These are phyloP conservation scores for Alternaria brassicae DNA, from an alignment of 2,329 filamentous ascomycete genomes.

Conservation along the genomic window DNA sequence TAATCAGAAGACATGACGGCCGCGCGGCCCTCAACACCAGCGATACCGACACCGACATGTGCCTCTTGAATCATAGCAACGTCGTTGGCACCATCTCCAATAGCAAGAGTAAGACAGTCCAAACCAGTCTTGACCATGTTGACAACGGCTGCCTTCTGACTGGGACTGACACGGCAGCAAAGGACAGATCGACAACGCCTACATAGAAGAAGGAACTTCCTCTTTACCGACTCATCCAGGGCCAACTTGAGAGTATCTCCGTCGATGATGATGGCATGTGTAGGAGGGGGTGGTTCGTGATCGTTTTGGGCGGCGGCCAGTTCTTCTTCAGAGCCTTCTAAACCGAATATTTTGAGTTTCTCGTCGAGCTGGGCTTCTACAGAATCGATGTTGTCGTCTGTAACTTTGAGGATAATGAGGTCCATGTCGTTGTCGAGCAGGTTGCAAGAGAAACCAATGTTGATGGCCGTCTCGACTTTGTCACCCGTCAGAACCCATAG, in stretches of 20 bases:
- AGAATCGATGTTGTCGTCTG: constrained; percentile 71
- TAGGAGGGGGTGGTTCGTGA: constrained; percentile 84
- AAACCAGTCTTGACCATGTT: constrained; percentile 93
- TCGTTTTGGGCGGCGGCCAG: constrained; percentile 78
- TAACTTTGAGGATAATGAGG: constrained; percentile 84
- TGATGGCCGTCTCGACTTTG: constrained; percentile 99
- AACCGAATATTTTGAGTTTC: constrained; percentile 73
- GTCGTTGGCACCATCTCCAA: constrained; percentile 89
- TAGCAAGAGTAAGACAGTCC: constrained; percentile 93
- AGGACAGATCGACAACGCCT: constrained; percentile 97
- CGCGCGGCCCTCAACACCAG: constrained; percentile 84
- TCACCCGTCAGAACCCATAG: constrained; percentile 98
- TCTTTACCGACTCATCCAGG: constrained; percentile 79
- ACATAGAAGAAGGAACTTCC: constrained; percentile 93
- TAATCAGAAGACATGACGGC: constrained; percentile 87
- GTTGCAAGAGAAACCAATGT: constrained; percentile 99
- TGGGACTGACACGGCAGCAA: constrained; percentile 95
- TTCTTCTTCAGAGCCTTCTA: constrained; percentile 87
- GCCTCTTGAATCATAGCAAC: constrained; percentile 94
- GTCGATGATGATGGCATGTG: constrained; percentile 93
- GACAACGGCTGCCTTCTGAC: constrained; percentile 97
- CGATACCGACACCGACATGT: constrained; percentile 87
- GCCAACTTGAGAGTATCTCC: constrained; percentile 92
- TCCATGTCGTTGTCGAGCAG: constrained; percentile 98
- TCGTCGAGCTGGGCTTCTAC: constrained; percentile 77